These are phyloP conservation scores for Cephalotrichum gorgonifer DNA, from an alignment of 2,329 filamentous ascomycete genomes.

Conservation along the genomic window DNA sequence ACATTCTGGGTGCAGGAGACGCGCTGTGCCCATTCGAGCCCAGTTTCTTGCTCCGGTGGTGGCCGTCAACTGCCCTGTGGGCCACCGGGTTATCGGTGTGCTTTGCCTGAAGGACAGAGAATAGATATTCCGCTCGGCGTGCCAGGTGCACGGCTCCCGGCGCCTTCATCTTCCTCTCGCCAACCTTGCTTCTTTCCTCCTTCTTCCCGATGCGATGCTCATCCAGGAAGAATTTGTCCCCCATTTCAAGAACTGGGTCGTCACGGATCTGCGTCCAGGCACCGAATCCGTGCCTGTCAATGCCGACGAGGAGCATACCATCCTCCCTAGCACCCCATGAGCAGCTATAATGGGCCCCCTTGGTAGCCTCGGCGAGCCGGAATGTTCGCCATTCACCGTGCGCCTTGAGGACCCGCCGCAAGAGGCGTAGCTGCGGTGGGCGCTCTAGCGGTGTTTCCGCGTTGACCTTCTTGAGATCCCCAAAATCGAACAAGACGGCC, in stretches of 20 bases:
- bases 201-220: slow-evolving; percentile 98
- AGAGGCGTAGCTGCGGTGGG: slow-evolving; percentile 75
- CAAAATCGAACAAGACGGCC: slow-evolving; percentile 89
- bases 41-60: slow-evolving; percentile 83
- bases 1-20: slow-evolving; percentile 53
- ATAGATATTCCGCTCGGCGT: slow-evolving; percentile 83
- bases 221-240: slow-evolving; percentile 89
- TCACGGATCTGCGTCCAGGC: slow-evolving; percentile 93
- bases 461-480: slow-evolving; percentile 88
- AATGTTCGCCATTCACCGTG: slow-evolving; percentile 66
- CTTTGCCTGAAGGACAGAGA: slow-evolving; percentile 85
- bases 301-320: slow-evolving; percentile 92
- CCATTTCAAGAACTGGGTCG: slow-evolving; percentile 73
- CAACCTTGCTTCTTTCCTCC: slow-evolving; percentile 72
- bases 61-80: slow-evolving; percentile 77
- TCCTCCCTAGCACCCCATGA: slow-evolving; percentile 90
- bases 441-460: slow-evolving; percentile 91
- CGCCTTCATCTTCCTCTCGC: slow-evolving; percentile 76
- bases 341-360: slow-evolving; percentile 83
- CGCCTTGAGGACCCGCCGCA: slow-evolving; percentile 63
- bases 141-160: slow-evolving; percentile 97
- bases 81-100: slow-evolving; percentile 68
- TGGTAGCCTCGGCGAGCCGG: slow-evolving; percentile 82
- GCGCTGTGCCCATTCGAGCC: slow-evolving; percentile 51
- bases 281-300: slow-evolving; percentile 87